phyloP scores from a whole-genome alignment of 768 basidiomycete species.

The Suillus cothurnatus region DNA sequence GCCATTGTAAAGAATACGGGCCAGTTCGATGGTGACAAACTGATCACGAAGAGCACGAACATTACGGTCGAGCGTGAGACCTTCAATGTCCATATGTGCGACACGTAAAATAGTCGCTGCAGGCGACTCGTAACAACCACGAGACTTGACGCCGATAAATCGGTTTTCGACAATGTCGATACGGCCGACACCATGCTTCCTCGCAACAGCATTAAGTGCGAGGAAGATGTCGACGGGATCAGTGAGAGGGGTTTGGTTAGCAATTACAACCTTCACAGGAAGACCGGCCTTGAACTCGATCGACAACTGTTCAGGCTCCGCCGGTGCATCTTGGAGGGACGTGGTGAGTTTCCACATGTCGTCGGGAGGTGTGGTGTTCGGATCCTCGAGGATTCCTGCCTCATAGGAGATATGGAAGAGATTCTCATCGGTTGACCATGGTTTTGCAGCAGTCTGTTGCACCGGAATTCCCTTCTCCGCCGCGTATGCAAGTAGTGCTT shows the following conservation, averaged over 20 bases:
- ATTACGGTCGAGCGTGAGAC: slow-evolving; percentile 96
- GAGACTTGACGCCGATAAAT: slow-evolving; percentile 98
- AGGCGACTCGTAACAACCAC: slow-evolving; percentile 99
- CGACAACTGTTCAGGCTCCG: slow-evolving; percentile 72
- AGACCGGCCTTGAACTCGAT: slow-evolving; percentile 89
- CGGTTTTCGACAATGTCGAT: slow-evolving; percentile 99
- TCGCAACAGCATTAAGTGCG: slow-evolving; percentile 85
- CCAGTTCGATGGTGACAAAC: slow-evolving; percentile 89
- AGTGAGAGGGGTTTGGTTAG: slow-evolving; percentile 68
- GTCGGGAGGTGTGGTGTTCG: slow-evolving; percentile 86
- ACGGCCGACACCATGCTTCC: slow-evolving; percentile 94
- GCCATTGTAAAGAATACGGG: slow-evolving; percentile 95
- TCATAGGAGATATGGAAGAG: slow-evolving; percentile 99
- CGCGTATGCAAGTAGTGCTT: slow-evolving; percentile 90
- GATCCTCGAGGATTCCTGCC: slow-evolving; percentile 98
- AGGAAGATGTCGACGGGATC: slow-evolving; percentile 95
- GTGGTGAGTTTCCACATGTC: slow-evolving; percentile 99
- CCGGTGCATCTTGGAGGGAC: slow-evolving; percentile 82
- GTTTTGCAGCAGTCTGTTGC: slow-evolving; percentile 92
- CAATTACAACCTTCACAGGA: slow-evolving; percentile 81
- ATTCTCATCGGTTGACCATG: slow-evolving; percentile 99
- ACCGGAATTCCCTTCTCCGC: slow-evolving; percentile 75
- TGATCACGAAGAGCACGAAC: slow-evolving; percentile 93
- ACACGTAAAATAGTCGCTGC: slow-evolving; percentile 94
- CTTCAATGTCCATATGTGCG: slow-evolving; percentile 96